These are phyloP conservation scores for Pythium chondricola DNA, from an alignment of 352 stramenopile species.

Conservation along the genomic window DNA sequence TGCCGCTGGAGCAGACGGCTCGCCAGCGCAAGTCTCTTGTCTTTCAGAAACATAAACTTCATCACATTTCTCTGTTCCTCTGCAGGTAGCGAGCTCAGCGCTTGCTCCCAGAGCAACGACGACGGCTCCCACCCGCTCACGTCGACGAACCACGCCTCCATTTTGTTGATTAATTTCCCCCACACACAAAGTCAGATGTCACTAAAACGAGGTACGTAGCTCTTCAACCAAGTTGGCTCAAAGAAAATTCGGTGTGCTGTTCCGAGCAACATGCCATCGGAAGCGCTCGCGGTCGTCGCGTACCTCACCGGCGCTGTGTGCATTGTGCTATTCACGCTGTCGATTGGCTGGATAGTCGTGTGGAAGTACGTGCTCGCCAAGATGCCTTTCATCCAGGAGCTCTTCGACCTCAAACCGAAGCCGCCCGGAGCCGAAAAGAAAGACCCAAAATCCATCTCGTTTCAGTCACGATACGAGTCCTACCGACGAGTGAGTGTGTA, in stretches of 20 bases:
- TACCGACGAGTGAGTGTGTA: constrained; percentile 47
- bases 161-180: neutral
- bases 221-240: neutral
- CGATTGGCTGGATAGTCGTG: constrained; percentile 71
- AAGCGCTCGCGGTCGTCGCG: constrained; percentile 51
- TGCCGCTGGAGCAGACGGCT: constrained; percentile 59
- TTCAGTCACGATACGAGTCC: constrained; percentile 64
- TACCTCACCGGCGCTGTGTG: constrained; percentile 72
- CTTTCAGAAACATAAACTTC: constrained; percentile 60
- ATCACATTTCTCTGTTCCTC: constrained; percentile 44
- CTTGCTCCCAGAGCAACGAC: constrained; percentile 26
- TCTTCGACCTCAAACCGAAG: constrained; percentile 77
- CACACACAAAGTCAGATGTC: too few relatives aligned
- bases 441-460: constrained; percentile 40
- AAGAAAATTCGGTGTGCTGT: too few relatives aligned
- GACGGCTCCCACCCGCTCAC: constrained; percentile 34
- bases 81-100: constrained; percentile 26
- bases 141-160: constrained; percentile 28
- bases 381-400: constrained; percentile 78
- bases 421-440: constrained; percentile 21
- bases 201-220: neutral
- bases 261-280: constrained; percentile 42
- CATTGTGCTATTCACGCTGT: constrained; percentile 79
- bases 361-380: constrained; percentile 82
- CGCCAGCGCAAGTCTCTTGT: constrained; percentile 54